A percentile compares a stretch with the other conserved stretches of the same genome.
Conservation (phyloP, 1,284 basidiomycete genomes). For the Leccinum huronense region DNA sequence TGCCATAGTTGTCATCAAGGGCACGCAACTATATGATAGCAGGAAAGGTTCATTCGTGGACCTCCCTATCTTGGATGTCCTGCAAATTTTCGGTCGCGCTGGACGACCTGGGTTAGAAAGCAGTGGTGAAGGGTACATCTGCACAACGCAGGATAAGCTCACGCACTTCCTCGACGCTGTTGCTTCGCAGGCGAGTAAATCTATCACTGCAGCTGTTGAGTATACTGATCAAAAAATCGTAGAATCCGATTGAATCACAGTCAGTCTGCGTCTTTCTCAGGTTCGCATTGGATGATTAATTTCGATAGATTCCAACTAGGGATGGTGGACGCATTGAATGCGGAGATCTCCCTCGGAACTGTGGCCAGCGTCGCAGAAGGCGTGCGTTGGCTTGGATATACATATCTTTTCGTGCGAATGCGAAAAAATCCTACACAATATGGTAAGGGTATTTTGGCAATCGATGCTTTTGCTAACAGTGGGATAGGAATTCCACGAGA, state of each 20-base stretch:
- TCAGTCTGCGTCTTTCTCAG: slow-evolving; percentile 36
- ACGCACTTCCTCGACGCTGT: slow-evolving; percentile 90
- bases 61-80: slow-evolving; percentile 91
- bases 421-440: slow-evolving; percentile 85
- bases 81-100: slow-evolving; percentile 97
- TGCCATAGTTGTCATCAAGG: slow-evolving; percentile 87
- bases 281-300: slow-evolving; percentile 15
- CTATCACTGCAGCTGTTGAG: background rate
- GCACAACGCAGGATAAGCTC: slow-evolving; percentile 91
- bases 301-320: slow-evolving; percentile 75
- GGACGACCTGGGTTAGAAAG: slow-evolving; percentile 95
- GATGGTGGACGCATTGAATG: slow-evolving; percentile 91
- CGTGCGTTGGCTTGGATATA: slow-evolving; percentile 96
- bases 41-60: slow-evolving; percentile 88
- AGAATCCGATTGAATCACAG: slow-evolving; percentile 98
- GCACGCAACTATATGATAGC: slow-evolving; percentile 95
- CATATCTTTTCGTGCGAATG: slow-evolving; percentile 97
- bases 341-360: slow-evolving; percentile 93
- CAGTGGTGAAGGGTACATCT: slow-evolving; percentile 97
- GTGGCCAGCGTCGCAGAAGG: slow-evolving; percentile 88
- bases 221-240: slow-evolving; percentile 14
- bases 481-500: slow-evolving; percentile 74
- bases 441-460: slow-evolving; percentile 47
- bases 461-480: slow-evolving; percentile 1
- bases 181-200: slow-evolving; percentile 69